phyloP scores from a whole-genome alignment of 306 rosid genomes.

The Castanea crenata region DNA sequence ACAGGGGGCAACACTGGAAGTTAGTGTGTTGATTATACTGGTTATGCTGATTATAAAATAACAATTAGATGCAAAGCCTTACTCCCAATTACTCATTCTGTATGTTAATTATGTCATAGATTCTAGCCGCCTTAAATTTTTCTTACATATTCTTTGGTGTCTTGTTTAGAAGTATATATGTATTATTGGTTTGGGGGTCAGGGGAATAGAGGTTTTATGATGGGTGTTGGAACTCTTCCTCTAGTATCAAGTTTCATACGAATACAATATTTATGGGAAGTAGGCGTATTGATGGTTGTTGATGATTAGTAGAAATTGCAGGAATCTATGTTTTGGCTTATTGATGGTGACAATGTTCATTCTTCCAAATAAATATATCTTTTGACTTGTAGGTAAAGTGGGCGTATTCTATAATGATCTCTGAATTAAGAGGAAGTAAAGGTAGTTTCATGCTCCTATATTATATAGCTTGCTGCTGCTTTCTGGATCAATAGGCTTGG shows the following conservation, averaged over 20 bases:
- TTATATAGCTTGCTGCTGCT: constrained; percentile 58
- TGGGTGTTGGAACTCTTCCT: neutral
- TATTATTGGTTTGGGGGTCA: neutral
- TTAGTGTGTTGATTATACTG: constrained; percentile 23
- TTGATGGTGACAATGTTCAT: constrained; percentile 76
- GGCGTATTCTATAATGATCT: constrained; percentile 98
- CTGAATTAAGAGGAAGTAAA: constrained; percentile 99
- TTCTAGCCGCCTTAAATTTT: neutral
- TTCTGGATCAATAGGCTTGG: constrained; percentile 50
- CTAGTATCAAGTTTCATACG: constrained; percentile 3
- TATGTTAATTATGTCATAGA: neutral
- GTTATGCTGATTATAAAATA: neutral
- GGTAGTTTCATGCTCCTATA: constrained; percentile 96
- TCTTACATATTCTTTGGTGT: neutral
- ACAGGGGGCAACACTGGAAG: constrained; percentile 23
- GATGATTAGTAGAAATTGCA: constrained; percentile 33
- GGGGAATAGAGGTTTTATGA: neutral
- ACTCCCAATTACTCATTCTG: neutral
- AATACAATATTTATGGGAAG: constrained; percentile 19
- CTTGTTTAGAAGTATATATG: neutral
- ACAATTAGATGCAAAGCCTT: neutral
- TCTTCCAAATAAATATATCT: constrained; percentile 98
- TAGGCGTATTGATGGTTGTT: constrained; percentile 21
- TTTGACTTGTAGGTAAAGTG: constrained; percentile 99
- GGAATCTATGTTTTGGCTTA: constrained; percentile 66